These are phyloP conservation scores for Scalesia atractyloides DNA, from an alignment of 129 eudicot species.

Conservation along the genomic window DNA sequence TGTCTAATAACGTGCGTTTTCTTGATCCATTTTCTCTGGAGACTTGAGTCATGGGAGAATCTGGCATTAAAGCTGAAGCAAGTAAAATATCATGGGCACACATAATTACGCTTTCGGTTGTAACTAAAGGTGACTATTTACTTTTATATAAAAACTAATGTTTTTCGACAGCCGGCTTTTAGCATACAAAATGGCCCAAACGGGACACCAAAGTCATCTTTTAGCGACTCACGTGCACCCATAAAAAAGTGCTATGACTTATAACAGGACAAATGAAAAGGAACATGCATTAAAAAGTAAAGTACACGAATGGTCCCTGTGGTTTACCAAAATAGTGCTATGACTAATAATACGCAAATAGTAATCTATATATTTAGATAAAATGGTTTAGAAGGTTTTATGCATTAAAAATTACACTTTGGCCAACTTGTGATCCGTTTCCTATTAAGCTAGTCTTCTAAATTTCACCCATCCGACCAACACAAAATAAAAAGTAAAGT, in stretches of 20 bases:
- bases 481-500: background rate
- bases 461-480: background rate
- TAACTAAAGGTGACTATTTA: background rate
- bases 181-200: background rate
- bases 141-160: background rate
- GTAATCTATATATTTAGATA: background rate
- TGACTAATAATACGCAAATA: background rate
- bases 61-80: slow-evolving; percentile 52
- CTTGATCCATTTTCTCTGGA: slow-evolving; percentile 48
- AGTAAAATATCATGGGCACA: background rate
- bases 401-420: background rate
- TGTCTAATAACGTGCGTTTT: slow-evolving; percentile 72
- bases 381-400: background rate
- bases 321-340: background rate
- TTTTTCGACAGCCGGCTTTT: background rate
- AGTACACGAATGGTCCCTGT: too few relatives aligned
- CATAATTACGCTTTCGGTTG: background rate
- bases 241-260: background rate
- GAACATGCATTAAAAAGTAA: too few relatives aligned
- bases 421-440: background rate
- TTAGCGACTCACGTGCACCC: background rate
- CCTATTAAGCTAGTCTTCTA: background rate
- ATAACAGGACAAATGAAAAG: background rate
- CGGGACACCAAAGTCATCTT: slow-evolving; percentile 2
- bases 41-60: slow-evolving; percentile 32